phyloP scores from a whole-genome alignment of 768 basidiomycete genomes.

The Hypsizygus marmoreus region DNA sequence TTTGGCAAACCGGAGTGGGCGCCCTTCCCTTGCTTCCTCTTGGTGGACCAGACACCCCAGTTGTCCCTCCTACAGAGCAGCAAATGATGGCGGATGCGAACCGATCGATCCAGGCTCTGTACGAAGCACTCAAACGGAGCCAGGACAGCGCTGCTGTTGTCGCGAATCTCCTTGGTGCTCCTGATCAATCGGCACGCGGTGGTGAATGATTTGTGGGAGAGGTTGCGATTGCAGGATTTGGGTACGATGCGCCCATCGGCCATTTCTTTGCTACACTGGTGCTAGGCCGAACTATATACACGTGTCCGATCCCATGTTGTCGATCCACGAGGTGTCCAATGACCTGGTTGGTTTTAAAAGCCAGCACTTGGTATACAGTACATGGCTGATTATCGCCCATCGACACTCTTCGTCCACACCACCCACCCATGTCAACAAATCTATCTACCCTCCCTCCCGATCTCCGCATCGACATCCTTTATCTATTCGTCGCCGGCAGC shows the following conservation, averaged over 20 bases:
- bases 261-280: too few relatives aligned
- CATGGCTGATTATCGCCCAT: too few relatives aligned
- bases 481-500: not conserved
- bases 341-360: too few relatives aligned
- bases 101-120: slow-evolving; percentile 44
- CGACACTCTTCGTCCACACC: too few relatives aligned
- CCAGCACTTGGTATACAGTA: too few relatives aligned
- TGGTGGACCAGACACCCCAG: slow-evolving; percentile 11
- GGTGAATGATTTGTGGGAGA: not conserved
- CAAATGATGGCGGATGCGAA: slow-evolving; percentile 45
- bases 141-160: slow-evolving; percentile 61
- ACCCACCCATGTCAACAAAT: too few relatives aligned
- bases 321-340: too few relatives aligned
- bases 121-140: slow-evolving; percentile 51
- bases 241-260: too few relatives aligned
- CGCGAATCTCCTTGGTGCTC: slow-evolving; percentile 31
- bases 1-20: slow-evolving; percentile 65
- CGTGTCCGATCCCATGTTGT: too few relatives aligned
- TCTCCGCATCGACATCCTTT: not conserved
- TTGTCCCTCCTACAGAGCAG: slow-evolving; percentile 44
- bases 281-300: too few relatives aligned
- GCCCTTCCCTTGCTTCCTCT: slow-evolving; percentile 54
- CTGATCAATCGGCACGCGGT: slow-evolving; percentile 5
- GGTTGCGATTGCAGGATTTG: too few relatives aligned
- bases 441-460: not conserved